A percentile compares a stretch with the other conserved stretches of the same genome.
Conservation (phyloP, 73 alveolate species). For the Paramecium caudatum region DNA sequence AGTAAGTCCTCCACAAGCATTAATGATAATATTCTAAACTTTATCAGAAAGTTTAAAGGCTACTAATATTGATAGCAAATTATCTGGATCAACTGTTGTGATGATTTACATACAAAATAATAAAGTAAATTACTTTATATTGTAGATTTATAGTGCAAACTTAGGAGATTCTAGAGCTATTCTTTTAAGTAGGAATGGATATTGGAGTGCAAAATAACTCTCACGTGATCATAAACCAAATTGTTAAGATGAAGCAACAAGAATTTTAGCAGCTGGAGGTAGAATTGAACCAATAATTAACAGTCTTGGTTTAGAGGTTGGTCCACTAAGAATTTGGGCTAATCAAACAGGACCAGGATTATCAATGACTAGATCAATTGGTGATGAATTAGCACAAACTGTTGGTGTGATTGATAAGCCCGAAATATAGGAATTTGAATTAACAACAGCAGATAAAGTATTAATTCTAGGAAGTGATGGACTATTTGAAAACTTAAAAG, state of each 20-base stretch:
- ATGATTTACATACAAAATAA: constrained; percentile 58
- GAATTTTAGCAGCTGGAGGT: constrained; percentile 90
- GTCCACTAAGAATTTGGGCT: constrained; percentile 84
- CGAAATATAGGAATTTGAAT: constrained; percentile 15
- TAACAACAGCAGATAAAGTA: background rate
- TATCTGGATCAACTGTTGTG: constrained; percentile 84
- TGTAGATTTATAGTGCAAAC: constrained; percentile 85
- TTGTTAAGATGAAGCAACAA: constrained; percentile 90
- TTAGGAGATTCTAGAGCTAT: constrained; percentile 96
- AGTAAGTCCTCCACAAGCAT: background rate
- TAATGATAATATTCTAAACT: constrained; percentile 20
- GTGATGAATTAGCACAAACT: constrained; percentile 71
- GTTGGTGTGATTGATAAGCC: constrained; percentile 41
- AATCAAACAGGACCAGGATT: constrained; percentile 80
- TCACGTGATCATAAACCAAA: constrained; percentile 99
- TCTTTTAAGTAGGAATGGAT: constrained; percentile 70
- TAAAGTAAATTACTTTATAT: background rate
- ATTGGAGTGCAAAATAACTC: constrained; percentile 83
- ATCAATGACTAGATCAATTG: constrained; percentile 81
- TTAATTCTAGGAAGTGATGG: constrained; percentile 38
- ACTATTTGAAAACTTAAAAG: constrained; percentile 1
- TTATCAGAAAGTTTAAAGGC: constrained; percentile 19
- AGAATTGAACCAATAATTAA: constrained; percentile 86
- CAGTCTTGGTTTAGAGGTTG: constrained; percentile 74
- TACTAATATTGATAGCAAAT: constrained; percentile 74